Base-by-base conservation (phyloP, 2,329 filamentous ascomycete genomes). In the Nigrograna mackinnonii region DNA sequence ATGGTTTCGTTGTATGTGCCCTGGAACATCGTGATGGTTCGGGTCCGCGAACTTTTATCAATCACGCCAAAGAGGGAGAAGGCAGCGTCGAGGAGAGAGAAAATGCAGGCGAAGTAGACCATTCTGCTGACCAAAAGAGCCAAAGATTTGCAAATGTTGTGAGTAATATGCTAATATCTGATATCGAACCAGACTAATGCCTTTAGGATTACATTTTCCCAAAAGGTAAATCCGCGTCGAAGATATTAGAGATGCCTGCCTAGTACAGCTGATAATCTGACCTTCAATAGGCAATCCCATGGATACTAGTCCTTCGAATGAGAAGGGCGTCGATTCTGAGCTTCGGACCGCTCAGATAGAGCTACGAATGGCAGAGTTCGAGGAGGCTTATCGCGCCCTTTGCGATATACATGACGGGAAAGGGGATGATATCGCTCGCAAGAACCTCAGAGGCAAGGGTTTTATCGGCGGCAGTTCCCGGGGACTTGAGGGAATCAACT, bases 21-120 rank as follows among this genome's bases (percentile, higher is more conserved):
- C 57, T 87, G 18, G 83, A 87, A 62, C 83, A 87, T 59, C 67
- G 83, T 20, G 83, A 86, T 57, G 83, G 84, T 1, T 82, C 79
- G 41, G 82, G 80, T 3, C 80, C 83, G 4, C 69, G 83, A 35
- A 81, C 79, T 0, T 80, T 79, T 45, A 74, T 86, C 43, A 86
- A 84, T 52, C 73, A 84, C 34, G 70, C 73, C 0, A 68, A 69
- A 35, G 55, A 69, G 16, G 68, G 63, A 3, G 64, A 68, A 22
- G 60, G 69, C 19, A 63, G 49, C 38, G 54, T 47, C 13, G 46
- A 66, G 11, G 52, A 67, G 28, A 42, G 47, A 21, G 53, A 60
- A 16, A 45, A 50, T 16, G 52, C 55, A 13, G 60, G 59, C n/a
- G 46, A 62, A 11, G 47, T 70, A 20, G 67, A 72, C 18, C 70